Conservation (phyloP, 768 basidiomycete species). For the Xanthoconium stramineum region DNA sequence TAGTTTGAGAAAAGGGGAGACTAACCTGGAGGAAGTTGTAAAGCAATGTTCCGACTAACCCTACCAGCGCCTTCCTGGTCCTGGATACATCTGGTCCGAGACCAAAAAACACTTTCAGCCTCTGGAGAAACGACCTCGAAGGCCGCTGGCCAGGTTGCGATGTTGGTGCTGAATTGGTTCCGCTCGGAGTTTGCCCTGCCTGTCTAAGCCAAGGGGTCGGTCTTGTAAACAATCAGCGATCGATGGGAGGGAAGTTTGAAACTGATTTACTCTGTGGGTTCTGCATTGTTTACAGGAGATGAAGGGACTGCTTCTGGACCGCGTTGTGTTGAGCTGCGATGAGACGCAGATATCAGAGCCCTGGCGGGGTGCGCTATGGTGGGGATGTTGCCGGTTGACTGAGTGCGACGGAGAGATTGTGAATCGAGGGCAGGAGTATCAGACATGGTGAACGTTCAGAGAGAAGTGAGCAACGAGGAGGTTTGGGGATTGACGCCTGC, state of each 20-base stretch:
- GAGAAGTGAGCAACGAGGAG: conserved; percentile 12
- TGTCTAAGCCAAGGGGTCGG: conserved; percentile 24
- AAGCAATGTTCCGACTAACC: conserved; percentile 46
- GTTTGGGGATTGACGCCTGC: conserved; percentile 29
- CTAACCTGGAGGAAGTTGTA: conserved; percentile 56
- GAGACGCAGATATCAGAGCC: conserved; percentile 28
- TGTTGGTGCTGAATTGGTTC: conserved; percentile 1
- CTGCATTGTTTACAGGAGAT: conserved; percentile 17
- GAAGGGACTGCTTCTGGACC: conserved; percentile 19
- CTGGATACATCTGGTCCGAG: conserved; percentile 50
- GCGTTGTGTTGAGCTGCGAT: conserved; percentile 27
- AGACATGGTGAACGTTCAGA: conserved; percentile 28
- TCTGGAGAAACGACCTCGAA: conserved; percentile 20
- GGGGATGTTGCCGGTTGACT: conserved; percentile 34
- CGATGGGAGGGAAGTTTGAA: conserved; percentile 1
- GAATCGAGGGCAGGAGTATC: conserved; percentile 26
- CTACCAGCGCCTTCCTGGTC: conserved; percentile 51
- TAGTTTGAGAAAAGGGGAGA: neutral
- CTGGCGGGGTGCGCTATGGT: conserved; percentile 22
- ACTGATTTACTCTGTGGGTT: conserved; percentile 16
- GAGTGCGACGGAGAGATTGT: conserved; percentile 34
- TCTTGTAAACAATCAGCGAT: conserved; percentile 23
- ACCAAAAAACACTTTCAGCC: conserved; percentile 44
- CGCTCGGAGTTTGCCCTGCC: conserved; percentile 20
- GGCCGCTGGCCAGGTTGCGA: conserved; percentile 7